phyloP scores from a whole-genome alignment of 345 rosid genomes.

The Clarkia xantiana region DNA sequence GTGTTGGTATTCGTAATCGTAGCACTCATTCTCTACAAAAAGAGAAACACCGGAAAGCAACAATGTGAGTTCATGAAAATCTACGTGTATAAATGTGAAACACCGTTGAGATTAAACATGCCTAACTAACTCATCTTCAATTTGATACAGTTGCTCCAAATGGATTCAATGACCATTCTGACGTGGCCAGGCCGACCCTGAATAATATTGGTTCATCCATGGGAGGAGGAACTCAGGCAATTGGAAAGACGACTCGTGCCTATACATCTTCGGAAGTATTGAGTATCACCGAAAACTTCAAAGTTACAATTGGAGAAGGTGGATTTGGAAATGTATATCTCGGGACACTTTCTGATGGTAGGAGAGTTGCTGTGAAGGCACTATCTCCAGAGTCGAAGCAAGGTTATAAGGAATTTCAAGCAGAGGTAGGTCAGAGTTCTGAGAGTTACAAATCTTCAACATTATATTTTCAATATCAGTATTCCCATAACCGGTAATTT shows the following conservation, averaged over 20 bases:
- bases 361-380: constrained; percentile 19
- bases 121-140: too few relatives aligned
- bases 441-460: too few relatives aligned
- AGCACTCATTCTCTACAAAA: too few relatives aligned
- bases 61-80: too few relatives aligned
- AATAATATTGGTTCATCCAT: not conserved
- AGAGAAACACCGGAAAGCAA: too few relatives aligned
- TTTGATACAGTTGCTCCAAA: too few relatives aligned
- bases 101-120: too few relatives aligned
- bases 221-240: not conserved
- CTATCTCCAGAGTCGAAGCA: constrained; percentile 12
- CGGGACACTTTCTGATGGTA: constrained; percentile 8
- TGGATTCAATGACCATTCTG: too few relatives aligned
- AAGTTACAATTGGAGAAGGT: constrained; percentile 27
- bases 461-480: too few relatives aligned
- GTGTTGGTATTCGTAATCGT: too few relatives aligned
- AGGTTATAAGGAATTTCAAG: constrained; percentile 15
- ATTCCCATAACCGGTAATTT: too few relatives aligned
- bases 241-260: not conserved
- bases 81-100: too few relatives aligned
- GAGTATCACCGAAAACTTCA: constrained; percentile 28
- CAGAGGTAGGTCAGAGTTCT: constrained; percentile 20
- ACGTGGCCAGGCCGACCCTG: not conserved
- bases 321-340: constrained; percentile 29
- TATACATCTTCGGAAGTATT: constrained; percentile 22